Evolutionary conservation across 192 early-diverging fungal species (phyloP).

Genomic region (Umbelopsis vinacea): DNA sequence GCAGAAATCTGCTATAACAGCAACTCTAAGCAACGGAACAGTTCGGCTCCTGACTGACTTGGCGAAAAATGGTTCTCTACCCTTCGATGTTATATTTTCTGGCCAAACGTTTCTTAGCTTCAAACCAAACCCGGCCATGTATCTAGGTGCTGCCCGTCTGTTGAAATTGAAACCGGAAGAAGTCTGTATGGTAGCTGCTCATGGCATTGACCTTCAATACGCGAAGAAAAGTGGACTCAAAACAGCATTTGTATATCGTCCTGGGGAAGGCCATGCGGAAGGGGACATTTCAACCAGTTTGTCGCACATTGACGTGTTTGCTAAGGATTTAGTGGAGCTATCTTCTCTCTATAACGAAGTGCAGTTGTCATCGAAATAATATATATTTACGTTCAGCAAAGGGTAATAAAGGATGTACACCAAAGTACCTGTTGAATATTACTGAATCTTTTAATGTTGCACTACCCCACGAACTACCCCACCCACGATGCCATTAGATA

Average conservation of each 20-base stretch:
- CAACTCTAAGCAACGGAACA: conserved; percentile 10
- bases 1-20: conserved; percentile 7
- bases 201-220: background rate
- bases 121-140: conserved; percentile 13
- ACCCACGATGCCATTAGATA: too few species aligned
- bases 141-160: background rate
- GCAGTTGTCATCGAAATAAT: too few species aligned
- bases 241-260: conserved; percentile 5
- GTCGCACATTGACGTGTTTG: background rate
- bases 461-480: too few species aligned
- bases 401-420: too few species aligned
- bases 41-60: background rate
- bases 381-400: too few species aligned
- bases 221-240: background rate
- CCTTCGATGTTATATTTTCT: background rate
- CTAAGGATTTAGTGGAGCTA: background rate
- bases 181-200: conserved; percentile 9
- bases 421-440: too few species aligned
- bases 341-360: background rate
- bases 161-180: conserved; percentile 5
- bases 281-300: background rate
- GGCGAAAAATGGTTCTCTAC: background rate
- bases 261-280: background rate
- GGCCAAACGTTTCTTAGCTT: conserved; percentile 1
- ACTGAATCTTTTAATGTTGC: too few species aligned